Percentiles rank a stretch among this genome's conserved stretches.
Evolutionary conservation across 768 basidiomycete genomes (phyloP).

Genomic region (Lactifluus pinguis): DNA sequence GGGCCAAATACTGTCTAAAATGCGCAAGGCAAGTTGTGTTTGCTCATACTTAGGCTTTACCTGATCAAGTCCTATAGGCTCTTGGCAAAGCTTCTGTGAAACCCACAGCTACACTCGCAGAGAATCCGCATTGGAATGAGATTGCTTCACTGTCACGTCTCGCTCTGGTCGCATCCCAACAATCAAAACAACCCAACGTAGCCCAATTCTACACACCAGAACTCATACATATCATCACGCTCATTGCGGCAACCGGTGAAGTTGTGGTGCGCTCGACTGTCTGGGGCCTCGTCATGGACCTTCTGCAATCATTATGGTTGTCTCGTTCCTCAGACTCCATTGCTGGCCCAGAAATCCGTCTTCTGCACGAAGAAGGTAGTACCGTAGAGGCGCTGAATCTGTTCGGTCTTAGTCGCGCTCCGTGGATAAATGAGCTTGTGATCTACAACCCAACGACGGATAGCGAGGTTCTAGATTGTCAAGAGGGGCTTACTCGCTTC

Average conservation of each 20-base stretch:
- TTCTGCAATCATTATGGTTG: constrained; percentile 67
- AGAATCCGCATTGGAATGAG: constrained; percentile 73
- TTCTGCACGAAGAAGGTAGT: constrained; percentile 53
- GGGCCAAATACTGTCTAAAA: constrained; percentile 65
- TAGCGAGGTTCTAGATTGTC: constrained; percentile 47
- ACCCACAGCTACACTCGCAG: constrained; percentile 50
- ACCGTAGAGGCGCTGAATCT: constrained; percentile 48
- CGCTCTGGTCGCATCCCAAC: constrained; percentile 61
- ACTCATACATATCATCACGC: constrained; percentile 65
- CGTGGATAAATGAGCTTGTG: constrained; percentile 60
- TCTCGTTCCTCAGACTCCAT: constrained; percentile 49
- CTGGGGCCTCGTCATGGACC: constrained; percentile 74
- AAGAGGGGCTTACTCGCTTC: constrained; percentile 57
- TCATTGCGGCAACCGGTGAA: constrained; percentile 71
- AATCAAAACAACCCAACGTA: constrained; percentile 50
- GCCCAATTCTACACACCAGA: constrained; percentile 80
- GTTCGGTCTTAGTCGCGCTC: constrained; percentile 64
- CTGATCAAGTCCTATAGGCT: constrained; percentile 34
- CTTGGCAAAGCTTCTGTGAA: constrained; percentile 64
- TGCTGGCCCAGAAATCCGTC: constrained; percentile 45
- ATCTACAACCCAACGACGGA: constrained; percentile 46
- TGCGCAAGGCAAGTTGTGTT: constrained; percentile 55
- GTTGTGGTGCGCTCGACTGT: constrained; percentile 68
- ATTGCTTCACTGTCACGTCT: constrained; percentile 74
- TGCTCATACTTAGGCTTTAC: background rate